Percentiles rank a stretch among this genome's conserved stretches.
phyloP scores from a whole-genome alignment of 2,329 filamentous ascomycete genomes.

The Rutstroemia sp. region DNA sequence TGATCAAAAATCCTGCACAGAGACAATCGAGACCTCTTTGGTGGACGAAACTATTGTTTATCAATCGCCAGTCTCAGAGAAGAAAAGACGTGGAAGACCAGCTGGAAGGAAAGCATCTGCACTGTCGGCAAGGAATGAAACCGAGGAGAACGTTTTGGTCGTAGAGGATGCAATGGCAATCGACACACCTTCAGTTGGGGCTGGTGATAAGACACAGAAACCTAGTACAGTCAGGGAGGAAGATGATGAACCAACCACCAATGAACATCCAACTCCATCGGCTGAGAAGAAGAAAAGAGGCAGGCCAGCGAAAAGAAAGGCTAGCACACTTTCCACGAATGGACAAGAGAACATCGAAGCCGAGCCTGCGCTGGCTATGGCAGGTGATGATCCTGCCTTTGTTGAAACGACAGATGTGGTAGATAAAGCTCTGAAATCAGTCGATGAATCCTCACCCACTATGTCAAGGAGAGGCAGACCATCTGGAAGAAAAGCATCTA shows the following conservation, averaged over 20 bases:
- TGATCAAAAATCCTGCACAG: too few relatives aligned
- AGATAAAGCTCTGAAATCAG: too few relatives aligned
- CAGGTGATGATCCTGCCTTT: neutral
- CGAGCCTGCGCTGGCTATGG: too few relatives aligned
- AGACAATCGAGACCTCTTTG: too few relatives aligned
- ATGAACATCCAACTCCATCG: neutral
- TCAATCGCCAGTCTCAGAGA: too few relatives aligned
- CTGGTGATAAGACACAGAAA: neutral
- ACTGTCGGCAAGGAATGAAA: neutral
- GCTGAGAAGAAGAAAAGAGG: neutral
- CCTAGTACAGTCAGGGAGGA: neutral
- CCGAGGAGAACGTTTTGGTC: neutral
- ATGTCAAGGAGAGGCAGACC: too few relatives aligned
- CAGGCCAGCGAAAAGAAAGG: neutral
- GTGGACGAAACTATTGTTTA: too few relatives aligned
- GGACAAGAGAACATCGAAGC: neutral
- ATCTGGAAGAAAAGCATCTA: too few relatives aligned
- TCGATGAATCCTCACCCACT: too few relatives aligned
- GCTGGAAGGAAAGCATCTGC: neutral
- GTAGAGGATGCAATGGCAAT: neutral
- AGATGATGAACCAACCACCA: neutral
- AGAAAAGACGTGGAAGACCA: neutral
- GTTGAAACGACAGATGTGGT: too few relatives aligned
- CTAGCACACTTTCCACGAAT: neutral
- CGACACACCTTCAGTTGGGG: too few relatives aligned